Conservation (phyloP, 345 rosid species). For the Lagerstroemia speciosa region DNA sequence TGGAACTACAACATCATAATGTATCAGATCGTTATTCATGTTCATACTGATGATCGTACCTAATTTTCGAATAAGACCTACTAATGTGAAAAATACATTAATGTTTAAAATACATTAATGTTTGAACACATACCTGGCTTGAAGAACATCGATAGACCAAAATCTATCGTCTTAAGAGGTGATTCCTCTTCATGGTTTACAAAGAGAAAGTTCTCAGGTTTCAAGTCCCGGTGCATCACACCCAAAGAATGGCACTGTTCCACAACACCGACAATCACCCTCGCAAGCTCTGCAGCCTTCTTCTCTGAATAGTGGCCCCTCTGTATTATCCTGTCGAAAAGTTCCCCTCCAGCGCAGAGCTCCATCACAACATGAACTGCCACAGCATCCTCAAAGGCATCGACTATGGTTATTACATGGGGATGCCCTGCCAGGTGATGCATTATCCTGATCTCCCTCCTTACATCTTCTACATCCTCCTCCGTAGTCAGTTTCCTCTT, state of each 20-base stretch:
- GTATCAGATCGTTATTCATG: background rate
- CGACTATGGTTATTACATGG: constrained; percentile 66
- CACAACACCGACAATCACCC: constrained; percentile 68
- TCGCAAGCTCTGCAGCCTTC: constrained; percentile 77
- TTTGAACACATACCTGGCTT: constrained; percentile 48
- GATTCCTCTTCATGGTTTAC: constrained; percentile 58
- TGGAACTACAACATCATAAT: background rate
- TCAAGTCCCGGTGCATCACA: constrained; percentile 90
- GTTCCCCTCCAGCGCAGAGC: constrained; percentile 83
- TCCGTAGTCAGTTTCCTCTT: constrained; percentile 64
- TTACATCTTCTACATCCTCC: constrained; percentile 77
- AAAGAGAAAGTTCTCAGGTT: constrained; percentile 95
- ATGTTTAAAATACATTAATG: background rate
- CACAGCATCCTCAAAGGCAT: constrained; percentile 81
- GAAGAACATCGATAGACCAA: constrained; percentile 86
- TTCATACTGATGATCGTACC: too few species aligned
- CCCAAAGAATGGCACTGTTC: constrained; percentile 89
- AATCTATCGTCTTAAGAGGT: constrained; percentile 70
- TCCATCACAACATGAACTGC: constrained; percentile 89
- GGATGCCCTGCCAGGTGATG: constrained; percentile 87
- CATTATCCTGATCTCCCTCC: constrained; percentile 94
- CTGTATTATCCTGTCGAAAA: constrained; percentile 82
- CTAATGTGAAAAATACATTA: background rate
- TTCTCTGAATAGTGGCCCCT: constrained; percentile 75
- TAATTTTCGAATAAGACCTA: background rate